phyloP scores from a whole-genome alignment of 257 asterid genomes.

The Penstemon newberryi region DNA sequence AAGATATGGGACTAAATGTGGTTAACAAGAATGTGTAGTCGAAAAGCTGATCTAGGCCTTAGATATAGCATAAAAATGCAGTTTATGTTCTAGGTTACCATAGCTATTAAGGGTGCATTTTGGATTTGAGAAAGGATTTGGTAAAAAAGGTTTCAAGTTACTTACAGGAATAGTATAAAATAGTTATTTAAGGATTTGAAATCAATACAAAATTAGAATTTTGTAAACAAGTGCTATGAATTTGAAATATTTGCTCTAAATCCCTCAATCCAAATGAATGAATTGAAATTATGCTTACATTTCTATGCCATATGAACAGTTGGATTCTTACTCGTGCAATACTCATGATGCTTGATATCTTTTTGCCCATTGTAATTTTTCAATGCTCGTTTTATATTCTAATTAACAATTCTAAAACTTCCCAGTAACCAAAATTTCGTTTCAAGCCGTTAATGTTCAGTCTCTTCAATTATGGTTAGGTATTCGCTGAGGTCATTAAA shows the following conservation, averaged over 20 bases:
- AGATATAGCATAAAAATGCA: neutral
- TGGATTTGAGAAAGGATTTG: no score
- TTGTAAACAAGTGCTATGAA: no score
- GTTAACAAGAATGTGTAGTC: neutral
- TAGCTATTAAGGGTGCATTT: neutral
- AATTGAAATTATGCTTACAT: neutral
- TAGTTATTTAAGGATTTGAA: no score
- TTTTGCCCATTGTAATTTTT: neutral
- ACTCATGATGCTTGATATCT: neutral
- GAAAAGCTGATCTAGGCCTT: neutral
- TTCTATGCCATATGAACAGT: neutral
- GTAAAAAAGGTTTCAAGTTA: no score
- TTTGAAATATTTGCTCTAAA: no score
- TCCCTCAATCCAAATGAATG: no score
- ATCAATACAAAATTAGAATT: no score
- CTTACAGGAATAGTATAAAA: no score
- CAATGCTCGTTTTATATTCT: neutral
- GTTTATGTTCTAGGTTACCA: neutral
- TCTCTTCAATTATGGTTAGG: neutral
- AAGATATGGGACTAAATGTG: neutral
- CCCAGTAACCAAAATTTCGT: neutral
- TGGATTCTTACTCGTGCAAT: neutral
- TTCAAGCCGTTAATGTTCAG: neutral
- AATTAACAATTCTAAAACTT: neutral
- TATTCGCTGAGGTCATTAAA: neutral